Percentiles rank a stretch among this genome's conserved stretches.
Evolutionary conservation across 352 stramenopile species (phyloP).

Genomic region (Pythium catenulatum): DNA sequence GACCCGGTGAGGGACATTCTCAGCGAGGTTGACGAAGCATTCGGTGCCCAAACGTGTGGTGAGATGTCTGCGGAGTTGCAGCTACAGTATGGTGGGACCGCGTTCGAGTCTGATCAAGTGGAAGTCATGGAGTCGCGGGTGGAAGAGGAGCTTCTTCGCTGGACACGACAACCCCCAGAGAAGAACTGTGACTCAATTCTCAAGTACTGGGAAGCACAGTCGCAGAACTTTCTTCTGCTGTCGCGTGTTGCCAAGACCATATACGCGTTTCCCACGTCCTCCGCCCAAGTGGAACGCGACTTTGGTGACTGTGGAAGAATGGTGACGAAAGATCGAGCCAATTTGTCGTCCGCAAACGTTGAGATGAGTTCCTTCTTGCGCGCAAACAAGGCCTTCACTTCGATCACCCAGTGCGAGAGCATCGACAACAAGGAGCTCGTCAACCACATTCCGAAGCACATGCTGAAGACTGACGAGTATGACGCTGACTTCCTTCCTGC

Average conservation of each 20-base stretch:
- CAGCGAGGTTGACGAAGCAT: background rate
- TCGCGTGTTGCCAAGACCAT: constrained; percentile 8
- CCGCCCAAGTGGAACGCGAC: constrained; percentile 38
- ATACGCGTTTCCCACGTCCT: constrained; percentile 10
- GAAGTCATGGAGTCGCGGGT: background rate
- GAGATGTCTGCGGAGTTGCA: constrained; percentile 6
- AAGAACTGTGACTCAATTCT: background rate
- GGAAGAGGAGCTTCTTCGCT: constrained; percentile 16
- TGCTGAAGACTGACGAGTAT: background rate
- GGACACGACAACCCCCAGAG: background rate
- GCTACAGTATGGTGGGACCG: background rate
- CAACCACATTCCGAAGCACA: constrained; percentile 4
- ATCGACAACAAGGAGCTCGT: background rate
- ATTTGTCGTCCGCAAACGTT: background rate
- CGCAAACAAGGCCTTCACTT: background rate
- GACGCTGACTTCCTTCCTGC: background rate
- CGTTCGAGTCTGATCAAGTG: background rate
- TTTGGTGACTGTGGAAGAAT: constrained; percentile 27
- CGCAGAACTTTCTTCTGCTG: background rate
- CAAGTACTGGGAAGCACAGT: background rate
- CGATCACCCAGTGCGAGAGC: background rate
- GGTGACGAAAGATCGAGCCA: constrained; percentile 20
- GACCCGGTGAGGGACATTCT: background rate
- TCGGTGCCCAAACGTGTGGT: background rate
- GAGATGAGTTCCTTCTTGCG: constrained; percentile 5